Percentiles rank a stretch among this genome's conserved stretches.
Evolutionary conservation across 2,329 filamentous ascomycete species (phyloP).

Genomic region (Trichoderma simmonsii): DNA sequence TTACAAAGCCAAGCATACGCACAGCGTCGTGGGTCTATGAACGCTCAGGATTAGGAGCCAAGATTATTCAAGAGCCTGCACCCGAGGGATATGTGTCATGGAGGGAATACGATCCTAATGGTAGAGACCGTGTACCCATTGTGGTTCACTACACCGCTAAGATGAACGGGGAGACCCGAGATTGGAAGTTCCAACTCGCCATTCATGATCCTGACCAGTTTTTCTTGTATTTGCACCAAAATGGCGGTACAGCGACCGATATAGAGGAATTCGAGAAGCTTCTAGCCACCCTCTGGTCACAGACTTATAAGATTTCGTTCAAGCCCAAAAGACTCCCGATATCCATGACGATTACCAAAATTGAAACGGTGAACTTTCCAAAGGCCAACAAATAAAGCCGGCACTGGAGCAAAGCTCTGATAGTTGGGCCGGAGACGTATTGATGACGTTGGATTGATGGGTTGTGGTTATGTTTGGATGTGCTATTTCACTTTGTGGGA

Average conservation of each 20-base stretch:
- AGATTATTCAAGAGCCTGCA: neutral
- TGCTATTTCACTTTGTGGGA: neutral
- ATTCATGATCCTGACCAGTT: neutral
- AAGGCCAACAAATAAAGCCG: neutral
- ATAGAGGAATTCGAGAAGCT: neutral
- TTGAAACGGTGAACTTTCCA: neutral
- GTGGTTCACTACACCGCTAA: neutral
- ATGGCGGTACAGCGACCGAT: neutral
- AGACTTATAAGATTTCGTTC: neutral
- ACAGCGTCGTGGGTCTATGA: neutral
- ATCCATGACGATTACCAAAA: neutral
- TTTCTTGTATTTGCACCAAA: neutral
- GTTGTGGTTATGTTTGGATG: neutral
- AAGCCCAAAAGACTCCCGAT: neutral
- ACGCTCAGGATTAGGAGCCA: neutral
- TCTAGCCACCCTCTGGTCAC: neutral
- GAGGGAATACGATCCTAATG: neutral
- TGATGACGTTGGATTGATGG: neutral
- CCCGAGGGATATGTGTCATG: neutral
- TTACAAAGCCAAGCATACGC: neutral
- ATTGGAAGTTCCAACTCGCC: neutral
- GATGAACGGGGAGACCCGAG: neutral
- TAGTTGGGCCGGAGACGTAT: neutral
- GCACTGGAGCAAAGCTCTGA: neutral
- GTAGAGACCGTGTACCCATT: neutral